Evolutionary conservation across 2,329 filamentous ascomycete genomes (phyloP), one percentile per base, ranked within the genome.

Genomic region (Aureobasidium sp.): DNA sequence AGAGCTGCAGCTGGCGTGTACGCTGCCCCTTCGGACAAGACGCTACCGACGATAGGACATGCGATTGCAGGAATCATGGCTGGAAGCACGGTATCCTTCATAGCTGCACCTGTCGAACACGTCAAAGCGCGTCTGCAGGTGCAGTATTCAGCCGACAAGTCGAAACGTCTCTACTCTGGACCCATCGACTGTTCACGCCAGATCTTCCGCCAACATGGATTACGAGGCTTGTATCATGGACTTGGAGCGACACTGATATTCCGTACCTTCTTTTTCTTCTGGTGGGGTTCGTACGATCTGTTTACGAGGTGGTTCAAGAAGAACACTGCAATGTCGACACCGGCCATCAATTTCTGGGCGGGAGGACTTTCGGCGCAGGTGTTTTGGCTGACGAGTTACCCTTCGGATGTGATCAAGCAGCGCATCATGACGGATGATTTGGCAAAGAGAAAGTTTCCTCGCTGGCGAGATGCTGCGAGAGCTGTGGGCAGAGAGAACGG

Each of bases 261-360:
- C 78, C 84, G 94, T 20, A 85, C 86, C 15, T 96, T 93, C 78
- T 99, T 99, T 81, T 97, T 96, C 82, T 94, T 88, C 79, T 97
- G 92, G 92, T 99, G 94, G 94, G 87, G 87, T n/a, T 89, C 86
- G 64, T 99, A 99, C 78, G 93, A 97, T 70, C 68, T 96, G 34
- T 82, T 97, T 68, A 89, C 90, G 5, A 81, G 84, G 25, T 77
- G 81, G 63, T 78, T 97, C 71, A 79, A 83, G 61, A 75, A 83
- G 20, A 79, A 85, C 68, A 96, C 92, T 2, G 75, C 68, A 14
- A 77, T 97, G 60, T 88, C 88, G 60, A 84, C 85, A 0, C 91
- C 94, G 0, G 87, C 87, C 1, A 82, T 97, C 70, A 97, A 97
- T 73, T 99, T 99, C 78, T 97, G 93, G 93, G 93, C 94, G 0